These are phyloP conservation scores for Fusarium sp. DNA, from an alignment of 2,329 filamentous ascomycete genomes.

Conservation along the genomic window DNA sequence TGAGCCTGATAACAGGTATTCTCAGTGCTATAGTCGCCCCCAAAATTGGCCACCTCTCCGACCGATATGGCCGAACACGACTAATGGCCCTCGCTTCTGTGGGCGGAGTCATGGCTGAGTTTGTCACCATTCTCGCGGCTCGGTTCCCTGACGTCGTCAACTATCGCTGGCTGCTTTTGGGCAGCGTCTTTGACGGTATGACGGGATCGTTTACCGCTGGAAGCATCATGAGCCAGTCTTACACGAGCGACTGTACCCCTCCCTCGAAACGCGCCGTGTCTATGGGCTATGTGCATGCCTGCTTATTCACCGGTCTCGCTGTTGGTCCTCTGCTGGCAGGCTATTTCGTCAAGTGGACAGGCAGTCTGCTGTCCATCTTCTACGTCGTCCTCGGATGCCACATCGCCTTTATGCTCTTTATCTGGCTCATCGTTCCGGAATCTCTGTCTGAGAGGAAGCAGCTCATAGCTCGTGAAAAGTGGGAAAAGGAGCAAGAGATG, in stretches of 20 bases:
- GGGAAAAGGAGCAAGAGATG: constrained; percentile 58
- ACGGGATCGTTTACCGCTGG: constrained; percentile 89
- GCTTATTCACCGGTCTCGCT: constrained; percentile 88
- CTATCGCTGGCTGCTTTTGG: constrained; percentile 82
- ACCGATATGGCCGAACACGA: constrained; percentile 81
- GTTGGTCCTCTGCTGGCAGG: constrained; percentile 84
- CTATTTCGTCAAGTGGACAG: constrained; percentile 79
- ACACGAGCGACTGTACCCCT: constrained; percentile 87
- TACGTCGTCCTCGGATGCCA: constrained; percentile 81
- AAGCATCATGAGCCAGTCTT: constrained; percentile 80
- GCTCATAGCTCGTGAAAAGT: constrained; percentile 73
- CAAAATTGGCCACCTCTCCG: constrained; percentile 83
- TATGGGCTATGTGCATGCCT: constrained; percentile 91
- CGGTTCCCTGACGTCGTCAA: constrained; percentile 76
- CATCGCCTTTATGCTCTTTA: constrained; percentile 74
- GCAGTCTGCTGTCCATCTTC: constrained; percentile 81
- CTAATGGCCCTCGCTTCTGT: constrained; percentile 77
- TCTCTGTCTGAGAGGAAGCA: constrained; percentile 81
- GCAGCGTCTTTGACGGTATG: constrained; percentile 81
- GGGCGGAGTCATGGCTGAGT: constrained; percentile 78
- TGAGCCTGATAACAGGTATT: constrained; percentile 77
- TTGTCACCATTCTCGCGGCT: constrained; percentile 80
- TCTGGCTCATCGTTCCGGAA: constrained; percentile 80
- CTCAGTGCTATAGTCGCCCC: constrained; percentile 84
- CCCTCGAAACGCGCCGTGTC: constrained; percentile 81